Percentiles rank a stretch among this genome's conserved stretches.
Conservation (phyloP, 345 rosid species). For the Sapria himalayana region DNA sequence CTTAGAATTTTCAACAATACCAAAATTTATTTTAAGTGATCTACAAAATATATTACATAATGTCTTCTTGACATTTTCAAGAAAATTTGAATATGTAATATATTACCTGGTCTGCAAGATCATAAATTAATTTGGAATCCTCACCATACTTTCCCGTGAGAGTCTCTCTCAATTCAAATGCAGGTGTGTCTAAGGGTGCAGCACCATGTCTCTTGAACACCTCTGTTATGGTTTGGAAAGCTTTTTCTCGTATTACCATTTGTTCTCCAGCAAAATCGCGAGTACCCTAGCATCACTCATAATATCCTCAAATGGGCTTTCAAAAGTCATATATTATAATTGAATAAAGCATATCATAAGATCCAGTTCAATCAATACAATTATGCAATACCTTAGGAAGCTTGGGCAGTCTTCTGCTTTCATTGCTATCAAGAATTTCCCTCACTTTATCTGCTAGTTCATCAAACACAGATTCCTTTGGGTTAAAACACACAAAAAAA, state of each 20-base stretch:
- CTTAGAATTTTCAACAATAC: too few relatives aligned
- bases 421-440: slow-evolving; percentile 73
- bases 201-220: slow-evolving; percentile 90
- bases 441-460: slow-evolving; percentile 29
- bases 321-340: neutral
- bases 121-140: slow-evolving; percentile 80
- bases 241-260: slow-evolving; percentile 62
- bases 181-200: slow-evolving; percentile 86
- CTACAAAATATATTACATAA: too few relatives aligned
- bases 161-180: slow-evolving; percentile 85
- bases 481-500: slow-evolving; percentile 24
- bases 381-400: slow-evolving; percentile 48
- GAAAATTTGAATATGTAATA: too few relatives aligned
- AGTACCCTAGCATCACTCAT: slow-evolving; percentile 36
- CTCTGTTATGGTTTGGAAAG: slow-evolving; percentile 48
- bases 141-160: slow-evolving; percentile 85
- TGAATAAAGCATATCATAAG: neutral
- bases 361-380: neutral
- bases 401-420: slow-evolving; percentile 83
- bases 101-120: slow-evolving; percentile 92
- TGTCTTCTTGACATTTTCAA: too few relatives aligned
- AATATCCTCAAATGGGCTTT: slow-evolving; percentile 1
- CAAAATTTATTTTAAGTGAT: too few relatives aligned
- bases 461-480: slow-evolving; percentile 27
- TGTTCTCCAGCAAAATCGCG: slow-evolving; percentile 83